phyloP scores from a whole-genome alignment of 106 monocot genomes.

The Dactylorhiza incarnata region DNA sequence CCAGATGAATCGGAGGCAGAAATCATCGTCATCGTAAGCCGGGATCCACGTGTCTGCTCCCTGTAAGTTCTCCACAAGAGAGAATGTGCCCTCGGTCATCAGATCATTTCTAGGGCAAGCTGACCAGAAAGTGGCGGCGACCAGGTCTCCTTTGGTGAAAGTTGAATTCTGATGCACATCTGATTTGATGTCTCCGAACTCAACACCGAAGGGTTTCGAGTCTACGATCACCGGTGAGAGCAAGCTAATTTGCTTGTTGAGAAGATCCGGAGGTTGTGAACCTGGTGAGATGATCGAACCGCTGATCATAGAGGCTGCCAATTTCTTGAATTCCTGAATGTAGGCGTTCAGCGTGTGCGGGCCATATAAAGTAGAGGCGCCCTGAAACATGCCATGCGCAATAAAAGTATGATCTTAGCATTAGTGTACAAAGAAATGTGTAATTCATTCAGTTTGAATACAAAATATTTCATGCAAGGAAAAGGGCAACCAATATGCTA shows the following conservation, averaged over 20 bases:
- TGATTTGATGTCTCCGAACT: slow-evolving; percentile 56
- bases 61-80: slow-evolving; percentile 53
- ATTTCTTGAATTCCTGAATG: slow-evolving; percentile 88
- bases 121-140: slow-evolving; percentile 70
- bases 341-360: slow-evolving; percentile 85
- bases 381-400: slow-evolving; percentile 25
- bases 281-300: slow-evolving; percentile 19
- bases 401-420: no score
- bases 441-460: no score
- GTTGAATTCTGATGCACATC: slow-evolving; percentile 60
- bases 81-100: slow-evolving; percentile 62
- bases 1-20: slow-evolving; percentile 76
- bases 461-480: no score
- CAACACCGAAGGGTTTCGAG: slow-evolving; percentile 39
- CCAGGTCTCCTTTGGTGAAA: slow-evolving; percentile 42
- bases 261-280: slow-evolving; percentile 65
- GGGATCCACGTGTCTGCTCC: slow-evolving; percentile 45
- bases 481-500: no score
- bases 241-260: slow-evolving; percentile 62
- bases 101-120: slow-evolving; percentile 90
- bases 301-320: slow-evolving; percentile 37
- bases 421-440: no score
- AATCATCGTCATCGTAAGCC: slow-evolving; percentile 79
- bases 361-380: slow-evolving; percentile 83
- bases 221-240: slow-evolving; percentile 59